A percentile compares a stretch with the other conserved stretches of the same genome.
Conservation (phyloP, 495 filamentous ascomycete species). For the Hypoxylon rickii region DNA sequence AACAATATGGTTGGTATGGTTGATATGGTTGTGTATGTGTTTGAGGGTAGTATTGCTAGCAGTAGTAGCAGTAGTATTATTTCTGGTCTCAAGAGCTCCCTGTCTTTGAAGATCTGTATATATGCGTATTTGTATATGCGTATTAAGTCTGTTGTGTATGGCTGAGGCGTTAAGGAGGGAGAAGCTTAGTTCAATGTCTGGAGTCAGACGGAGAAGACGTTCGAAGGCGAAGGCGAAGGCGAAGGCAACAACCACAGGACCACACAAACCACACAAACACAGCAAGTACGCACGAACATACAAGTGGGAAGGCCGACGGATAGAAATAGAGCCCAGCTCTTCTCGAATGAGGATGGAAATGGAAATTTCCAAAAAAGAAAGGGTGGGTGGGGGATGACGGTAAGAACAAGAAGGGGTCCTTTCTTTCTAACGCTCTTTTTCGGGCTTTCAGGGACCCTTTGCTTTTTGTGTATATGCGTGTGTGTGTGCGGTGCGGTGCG, state of each 20-base stretch:
- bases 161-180: constrained; percentile 21
- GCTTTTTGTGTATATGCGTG: constrained; percentile 31
- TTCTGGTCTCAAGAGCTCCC: no score
- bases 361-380: constrained; percentile 15
- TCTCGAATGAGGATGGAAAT: constrained; percentile 23
- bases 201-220: constrained; percentile 24
- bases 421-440: constrained; percentile 21
- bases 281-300: neutral
- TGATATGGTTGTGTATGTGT: no score
- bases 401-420: constrained; percentile 15
- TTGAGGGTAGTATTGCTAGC: no score
- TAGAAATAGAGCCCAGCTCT: constrained; percentile 30
- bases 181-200: neutral
- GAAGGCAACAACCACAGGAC: constrained; percentile 1
- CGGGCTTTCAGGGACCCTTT: constrained; percentile 19
- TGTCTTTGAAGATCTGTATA: no score
- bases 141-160: constrained; percentile 10
- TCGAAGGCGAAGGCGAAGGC: constrained; percentile 10
- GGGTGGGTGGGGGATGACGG: constrained; percentile 4
- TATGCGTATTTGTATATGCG: constrained; percentile 12
- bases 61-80: no score
- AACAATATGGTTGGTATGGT: no score
- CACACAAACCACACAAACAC: neutral
- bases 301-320: constrained; percentile 8
- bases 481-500: constrained; percentile 23